phyloP scores from a whole-genome alignment of 169 alveolate species.

The Perkinsus chesapeaki region DNA sequence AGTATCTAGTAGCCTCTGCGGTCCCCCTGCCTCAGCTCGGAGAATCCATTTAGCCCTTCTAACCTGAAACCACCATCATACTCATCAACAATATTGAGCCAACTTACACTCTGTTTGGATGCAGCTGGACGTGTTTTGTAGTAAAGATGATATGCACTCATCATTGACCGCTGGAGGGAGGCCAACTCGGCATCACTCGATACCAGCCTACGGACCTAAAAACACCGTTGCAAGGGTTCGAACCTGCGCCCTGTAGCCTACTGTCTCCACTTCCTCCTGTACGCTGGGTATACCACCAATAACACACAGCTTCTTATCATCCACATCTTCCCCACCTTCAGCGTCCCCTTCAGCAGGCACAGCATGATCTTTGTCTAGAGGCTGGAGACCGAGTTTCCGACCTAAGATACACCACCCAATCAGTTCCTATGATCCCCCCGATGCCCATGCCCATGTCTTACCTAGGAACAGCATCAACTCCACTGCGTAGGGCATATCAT shows the following conservation, averaged over 20 bases:
- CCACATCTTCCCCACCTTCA: background rate
- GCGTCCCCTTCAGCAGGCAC: background rate
- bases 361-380: background rate
- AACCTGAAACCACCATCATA: background rate
- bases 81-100: background rate
- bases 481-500: conserved; percentile 55
- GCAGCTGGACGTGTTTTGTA: conserved; percentile 48
- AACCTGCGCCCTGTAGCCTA: background rate
- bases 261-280: background rate
- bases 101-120: conserved; percentile 24
- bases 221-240: background rate
- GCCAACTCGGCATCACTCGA: conserved; percentile 26
- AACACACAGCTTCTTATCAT: background rate
- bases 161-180: conserved; percentile 32
- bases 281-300: background rate
- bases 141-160: conserved; percentile 37
- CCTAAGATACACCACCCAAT: background rate
- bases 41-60: conserved; percentile 31
- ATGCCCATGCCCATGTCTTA: background rate
- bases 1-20: background rate
- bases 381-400: background rate
- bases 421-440: background rate
- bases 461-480: conserved; percentile 49
- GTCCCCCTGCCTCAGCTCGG: conserved; percentile 20
- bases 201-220: conserved; percentile 24